A percentile compares a stretch with the other conserved stretches of the same genome.
Evolutionary conservation across 1,284 basidiomycete species (phyloP).

Genomic region (Trichosporon sp.): DNA sequence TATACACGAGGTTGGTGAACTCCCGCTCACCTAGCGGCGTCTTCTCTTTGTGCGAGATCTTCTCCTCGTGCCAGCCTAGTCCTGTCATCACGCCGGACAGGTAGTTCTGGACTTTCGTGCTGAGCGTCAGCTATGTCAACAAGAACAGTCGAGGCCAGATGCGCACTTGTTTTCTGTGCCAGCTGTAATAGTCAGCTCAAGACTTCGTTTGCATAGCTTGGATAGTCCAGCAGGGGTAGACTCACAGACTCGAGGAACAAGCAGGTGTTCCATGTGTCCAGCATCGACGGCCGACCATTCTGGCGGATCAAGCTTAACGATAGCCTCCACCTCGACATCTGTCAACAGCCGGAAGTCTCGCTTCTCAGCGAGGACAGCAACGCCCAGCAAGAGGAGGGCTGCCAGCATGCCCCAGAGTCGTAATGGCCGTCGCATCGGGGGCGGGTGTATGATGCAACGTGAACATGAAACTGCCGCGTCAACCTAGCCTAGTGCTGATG

Average conservation of each 20-base stretch:
- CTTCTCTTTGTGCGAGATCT: slow-evolving; percentile 52
- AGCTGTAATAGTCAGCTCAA: slow-evolving; percentile 23
- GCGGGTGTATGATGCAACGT: background rate
- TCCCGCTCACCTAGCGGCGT: slow-evolving; percentile 77
- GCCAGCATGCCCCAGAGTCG: background rate
- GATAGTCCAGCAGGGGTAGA: no score
- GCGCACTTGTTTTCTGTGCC: slow-evolving; percentile 45
- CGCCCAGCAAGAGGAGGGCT: background rate
- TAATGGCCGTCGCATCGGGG: background rate
- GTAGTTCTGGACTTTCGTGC: slow-evolving; percentile 70
- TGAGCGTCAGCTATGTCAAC: slow-evolving; percentile 48
- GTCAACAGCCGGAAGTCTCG: slow-evolving; percentile 26
- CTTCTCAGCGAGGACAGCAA: background rate
- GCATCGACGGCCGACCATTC: slow-evolving; percentile 33
- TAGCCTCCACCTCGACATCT: slow-evolving; percentile 14
- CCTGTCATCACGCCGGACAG: slow-evolving; percentile 62
- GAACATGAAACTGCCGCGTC: background rate
- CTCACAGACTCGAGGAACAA: slow-evolving; percentile 75
- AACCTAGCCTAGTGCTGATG: background rate
- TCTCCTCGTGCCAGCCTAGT: slow-evolving; percentile 78
- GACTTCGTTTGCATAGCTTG: background rate
- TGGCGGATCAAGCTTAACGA: slow-evolving; percentile 31
- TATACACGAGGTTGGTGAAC: slow-evolving; percentile 91
- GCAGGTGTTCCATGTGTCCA: slow-evolving; percentile 66
- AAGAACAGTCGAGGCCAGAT: no score